These are phyloP conservation scores for Emergomyces orientalis DNA, from an alignment of 2,329 filamentous ascomycete genomes.

Conservation along the genomic window DNA sequence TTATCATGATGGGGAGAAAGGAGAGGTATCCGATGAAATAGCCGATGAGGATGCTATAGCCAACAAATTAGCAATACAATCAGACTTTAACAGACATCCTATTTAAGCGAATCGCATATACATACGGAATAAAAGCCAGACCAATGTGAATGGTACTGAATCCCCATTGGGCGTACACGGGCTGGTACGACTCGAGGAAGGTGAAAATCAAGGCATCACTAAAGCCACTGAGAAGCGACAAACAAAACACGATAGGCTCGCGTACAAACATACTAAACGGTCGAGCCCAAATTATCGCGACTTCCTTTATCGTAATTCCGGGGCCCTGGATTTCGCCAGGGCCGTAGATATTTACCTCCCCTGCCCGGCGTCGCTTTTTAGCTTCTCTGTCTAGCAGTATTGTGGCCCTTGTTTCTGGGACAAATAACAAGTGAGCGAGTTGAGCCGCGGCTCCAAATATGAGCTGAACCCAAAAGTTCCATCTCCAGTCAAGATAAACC, in stretches of 20 bases:
- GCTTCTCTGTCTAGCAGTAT: conserved; percentile 51
- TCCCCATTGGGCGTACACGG: conserved; percentile 52
- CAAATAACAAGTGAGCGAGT: conserved; percentile 38
- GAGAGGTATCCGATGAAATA: conserved; percentile 50
- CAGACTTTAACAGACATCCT: background rate
- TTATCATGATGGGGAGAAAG: conserved; percentile 47
- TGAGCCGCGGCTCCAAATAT: conserved; percentile 49
- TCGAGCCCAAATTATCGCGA: conserved; percentile 49
- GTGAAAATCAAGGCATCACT: conserved; percentile 58
- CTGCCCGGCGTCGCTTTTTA: conserved; percentile 46
- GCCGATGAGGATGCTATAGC: conserved; percentile 40
- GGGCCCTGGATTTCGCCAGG: conserved; percentile 58
- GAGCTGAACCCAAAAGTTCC: conserved; percentile 57
- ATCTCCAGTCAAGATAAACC: conserved; percentile 43
- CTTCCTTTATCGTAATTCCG: conserved; percentile 48
- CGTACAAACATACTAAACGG: conserved; percentile 56
- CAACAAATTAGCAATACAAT: background rate
- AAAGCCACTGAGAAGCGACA: conserved; percentile 57
- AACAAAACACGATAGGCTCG: conserved; percentile 54
- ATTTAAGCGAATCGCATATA: conserved; percentile 9
- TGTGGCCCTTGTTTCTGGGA: conserved; percentile 50
- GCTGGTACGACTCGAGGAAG: conserved; percentile 53
- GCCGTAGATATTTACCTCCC: conserved; percentile 55
- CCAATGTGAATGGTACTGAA: conserved; percentile 44
- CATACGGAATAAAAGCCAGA: conserved; percentile 46